Evolutionary conservation across 495 filamentous ascomycete species (phyloP), one percentile per base, ranked within the genome.

Genomic region (Hypomontagnella monticulosa): DNA sequence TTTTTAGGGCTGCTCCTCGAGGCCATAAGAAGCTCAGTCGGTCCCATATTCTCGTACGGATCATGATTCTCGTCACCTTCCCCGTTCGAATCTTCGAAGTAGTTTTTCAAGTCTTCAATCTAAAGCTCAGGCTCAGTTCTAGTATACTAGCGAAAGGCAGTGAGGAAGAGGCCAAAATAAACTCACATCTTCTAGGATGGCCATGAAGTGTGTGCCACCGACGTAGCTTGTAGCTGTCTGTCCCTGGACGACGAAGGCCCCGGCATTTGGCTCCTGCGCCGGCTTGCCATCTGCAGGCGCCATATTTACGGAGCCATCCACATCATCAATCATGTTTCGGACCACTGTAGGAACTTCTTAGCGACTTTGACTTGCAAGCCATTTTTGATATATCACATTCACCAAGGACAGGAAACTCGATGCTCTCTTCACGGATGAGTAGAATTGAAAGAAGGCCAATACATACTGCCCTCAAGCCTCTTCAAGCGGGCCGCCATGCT

Each of bases 121-220:
- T 80, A 54, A 19, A 20, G 30, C 12, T 10, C n/a, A 41, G n/a
- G 16, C 40, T 56, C 37, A 52, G 15, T 54, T 40, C n/a, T 44
- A 16, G 41, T 60, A 1, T 20, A 27, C 32, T 15, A 42, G 30
- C 33, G 18, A 60, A 33, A 47, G 15, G n/a, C n/a, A 30, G 50
- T 9, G 18, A 30, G 15, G 30, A 41, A 44, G 34, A 47, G 27
- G 56, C 5, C 33, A 40, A 14, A 61, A 18, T 32, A 33, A 19
- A 73, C 78, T 77, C 33, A 79, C 78, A 56, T 81, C 79, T 50
- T 86, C 80, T 15, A 86, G 66, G 38, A 87, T 83, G n/a, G 84
- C 81, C 69, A 84, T 79, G 72, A 83, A 85, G 46, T 87, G 82
- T 43, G 82, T 83, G 7, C 80, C 79, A 1, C 80, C 83, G 7